Conservation (phyloP, 1,284 basidiomycete genomes). For the Sphaerobolus stellatus region DNA sequence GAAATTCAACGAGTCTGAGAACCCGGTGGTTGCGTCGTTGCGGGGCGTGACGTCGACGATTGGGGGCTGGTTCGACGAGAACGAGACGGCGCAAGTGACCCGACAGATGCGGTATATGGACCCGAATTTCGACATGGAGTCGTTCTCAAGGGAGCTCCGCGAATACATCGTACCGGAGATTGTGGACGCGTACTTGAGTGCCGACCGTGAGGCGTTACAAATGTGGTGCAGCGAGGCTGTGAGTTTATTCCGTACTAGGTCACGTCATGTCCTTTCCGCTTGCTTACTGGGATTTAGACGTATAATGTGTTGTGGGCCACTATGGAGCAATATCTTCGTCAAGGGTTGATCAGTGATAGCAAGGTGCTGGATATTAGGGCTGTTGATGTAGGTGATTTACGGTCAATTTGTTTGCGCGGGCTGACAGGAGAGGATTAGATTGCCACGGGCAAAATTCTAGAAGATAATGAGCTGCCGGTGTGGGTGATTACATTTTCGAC, state of each 20-base stretch:
- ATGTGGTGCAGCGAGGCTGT: slow-evolving; percentile 97
- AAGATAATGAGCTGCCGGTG: slow-evolving; percentile 81
- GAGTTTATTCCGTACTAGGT: slow-evolving; percentile 35
- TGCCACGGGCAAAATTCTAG: slow-evolving; percentile 81
- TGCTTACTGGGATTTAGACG: slow-evolving; percentile 54
- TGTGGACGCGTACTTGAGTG: slow-evolving; percentile 92
- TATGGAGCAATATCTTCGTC: slow-evolving; percentile 90
- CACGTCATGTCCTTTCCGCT: neutral
- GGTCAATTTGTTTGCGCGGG: neutral
- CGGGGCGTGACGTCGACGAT: slow-evolving; percentile 85
- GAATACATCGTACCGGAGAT: slow-evolving; percentile 99
- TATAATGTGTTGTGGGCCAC: slow-evolving; percentile 98
- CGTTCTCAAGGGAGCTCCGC: slow-evolving; percentile 86
- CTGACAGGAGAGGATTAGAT: too few species aligned
- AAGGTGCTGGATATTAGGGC: slow-evolving; percentile 93
- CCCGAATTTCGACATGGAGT: slow-evolving; percentile 82
- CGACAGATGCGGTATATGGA: slow-evolving; percentile 86
- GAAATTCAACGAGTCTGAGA: slow-evolving; percentile 91
- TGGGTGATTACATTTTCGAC: slow-evolving; percentile 93
- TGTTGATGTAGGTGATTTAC: slow-evolving; percentile 73
- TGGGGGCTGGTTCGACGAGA: slow-evolving; percentile 93
- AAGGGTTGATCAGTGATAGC: slow-evolving; percentile 87
- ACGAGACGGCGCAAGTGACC: slow-evolving; percentile 93
- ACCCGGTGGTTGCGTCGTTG: slow-evolving; percentile 80
- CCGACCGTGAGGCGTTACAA: slow-evolving; percentile 81